phyloP scores from a whole-genome alignment of 306 rosid species.

The Lablab purpureus region DNA sequence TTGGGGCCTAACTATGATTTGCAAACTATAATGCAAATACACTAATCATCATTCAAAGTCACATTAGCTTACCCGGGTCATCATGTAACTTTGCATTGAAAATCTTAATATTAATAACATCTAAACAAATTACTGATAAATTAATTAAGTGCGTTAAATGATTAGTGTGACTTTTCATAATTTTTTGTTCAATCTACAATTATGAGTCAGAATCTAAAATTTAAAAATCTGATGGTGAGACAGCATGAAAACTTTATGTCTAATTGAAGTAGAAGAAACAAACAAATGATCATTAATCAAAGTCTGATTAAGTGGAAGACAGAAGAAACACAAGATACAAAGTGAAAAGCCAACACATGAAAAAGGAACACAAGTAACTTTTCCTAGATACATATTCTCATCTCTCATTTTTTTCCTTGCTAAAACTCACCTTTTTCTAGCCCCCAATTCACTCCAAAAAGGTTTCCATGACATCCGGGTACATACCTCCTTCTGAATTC shows the following conservation, averaged over 20 bases:
- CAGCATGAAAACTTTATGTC: constrained; percentile 43
- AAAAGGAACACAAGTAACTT: constrained; percentile 57
- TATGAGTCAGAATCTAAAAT: constrained; percentile 36
- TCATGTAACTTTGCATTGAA: not conserved
- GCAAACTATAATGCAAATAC: not conserved
- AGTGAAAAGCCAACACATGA: constrained; percentile 54
- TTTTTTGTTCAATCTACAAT: constrained; percentile 27
- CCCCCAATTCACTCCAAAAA: constrained; percentile 76
- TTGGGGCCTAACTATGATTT: constrained; percentile 2
- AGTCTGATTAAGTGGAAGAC: constrained; percentile 56
- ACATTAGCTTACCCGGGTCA: not conserved
- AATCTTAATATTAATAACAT: not conserved
- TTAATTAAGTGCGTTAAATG: not conserved
- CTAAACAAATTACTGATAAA: not conserved
- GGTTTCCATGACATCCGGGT: constrained; percentile 91
- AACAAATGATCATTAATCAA: constrained; percentile 56
- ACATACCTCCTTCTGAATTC: constrained; percentile 77
- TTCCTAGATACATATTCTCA: constrained; percentile 71
- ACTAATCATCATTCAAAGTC: constrained; percentile 6
- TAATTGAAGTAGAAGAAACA: constrained; percentile 56
- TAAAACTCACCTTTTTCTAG: constrained; percentile 12
- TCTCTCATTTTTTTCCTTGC: constrained; percentile 31
- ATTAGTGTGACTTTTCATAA: constrained; percentile 31
- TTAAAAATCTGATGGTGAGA: not conserved
- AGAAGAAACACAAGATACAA: constrained; percentile 58